Conservation (phyloP, 2,329 filamentous ascomycete species). For the Pseudogymnoascus sp. region DNA sequence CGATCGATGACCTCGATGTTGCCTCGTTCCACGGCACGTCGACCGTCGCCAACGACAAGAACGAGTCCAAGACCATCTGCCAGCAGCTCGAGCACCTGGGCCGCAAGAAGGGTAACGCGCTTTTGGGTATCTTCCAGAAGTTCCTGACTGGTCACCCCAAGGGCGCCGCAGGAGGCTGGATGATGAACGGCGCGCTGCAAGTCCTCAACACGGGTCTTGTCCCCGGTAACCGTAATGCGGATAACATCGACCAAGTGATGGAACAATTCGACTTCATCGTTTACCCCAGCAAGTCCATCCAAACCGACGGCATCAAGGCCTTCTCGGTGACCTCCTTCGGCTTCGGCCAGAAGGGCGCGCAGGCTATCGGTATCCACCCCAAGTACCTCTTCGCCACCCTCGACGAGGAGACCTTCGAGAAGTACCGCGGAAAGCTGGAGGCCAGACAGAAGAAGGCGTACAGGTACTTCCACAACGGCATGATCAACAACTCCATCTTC, state of each 20-base stretch:
- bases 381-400: slow-evolving; percentile 94
- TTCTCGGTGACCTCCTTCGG: slow-evolving; percentile 99
- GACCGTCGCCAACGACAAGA: slow-evolving; percentile 98
- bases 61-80: slow-evolving; percentile 95
- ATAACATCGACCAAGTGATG: slow-evolving; percentile 94
- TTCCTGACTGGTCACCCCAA: slow-evolving; percentile 98
- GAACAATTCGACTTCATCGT: slow-evolving; percentile 97
- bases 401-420: slow-evolving; percentile 71
- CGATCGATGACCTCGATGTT: slow-evolving; percentile 88
- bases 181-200: slow-evolving; percentile 97
- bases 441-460: slow-evolving; percentile 97
- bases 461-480: slow-evolving; percentile 94
- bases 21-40: slow-evolving; percentile 99
- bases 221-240: slow-evolving; percentile 93
- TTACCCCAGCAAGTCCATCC: slow-evolving; percentile 88
- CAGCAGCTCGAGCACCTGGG: slow-evolving; percentile 93
- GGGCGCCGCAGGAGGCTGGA: slow-evolving; percentile 98
- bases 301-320: slow-evolving; percentile 96
- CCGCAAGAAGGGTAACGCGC: slow-evolving; percentile 89
- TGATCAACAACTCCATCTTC: slow-evolving; percentile 97
- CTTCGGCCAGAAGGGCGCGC: slow-evolving; percentile 97
- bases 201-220: slow-evolving; percentile 90
- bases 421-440: slow-evolving; percentile 82
- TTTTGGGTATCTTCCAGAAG: slow-evolving; percentile 98
- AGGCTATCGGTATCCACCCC: slow-evolving; percentile 93